A percentile compares a stretch with the other conserved stretches of the same genome.
phyloP scores from a whole-genome alignment of 305 asterid species.

The Fraxinus greggii region DNA sequence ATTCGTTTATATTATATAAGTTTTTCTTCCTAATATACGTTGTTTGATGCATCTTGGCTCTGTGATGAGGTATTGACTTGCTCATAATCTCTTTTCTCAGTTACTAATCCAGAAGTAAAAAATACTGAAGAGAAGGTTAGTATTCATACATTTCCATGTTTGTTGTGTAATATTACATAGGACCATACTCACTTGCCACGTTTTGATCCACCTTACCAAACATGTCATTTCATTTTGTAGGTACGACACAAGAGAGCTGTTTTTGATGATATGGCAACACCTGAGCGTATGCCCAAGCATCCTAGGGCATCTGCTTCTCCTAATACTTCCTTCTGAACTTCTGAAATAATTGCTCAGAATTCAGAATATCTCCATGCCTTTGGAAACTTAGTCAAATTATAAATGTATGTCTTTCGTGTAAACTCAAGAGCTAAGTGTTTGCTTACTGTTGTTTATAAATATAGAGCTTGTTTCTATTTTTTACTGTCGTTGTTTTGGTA shows the following conservation, averaged over 20 bases:
- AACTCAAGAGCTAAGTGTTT: conserved; percentile 15
- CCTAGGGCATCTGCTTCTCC: conserved; percentile 37
- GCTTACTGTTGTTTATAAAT: neutral
- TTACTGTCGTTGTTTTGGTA: too few relatives aligned
- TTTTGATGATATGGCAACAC: conserved; percentile 25
- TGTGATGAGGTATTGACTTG: neutral
- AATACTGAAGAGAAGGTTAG: conserved; percentile 71
- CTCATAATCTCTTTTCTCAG: conserved; percentile 33
- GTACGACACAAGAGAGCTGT: conserved; percentile 36
- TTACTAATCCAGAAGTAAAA: conserved; percentile 53
- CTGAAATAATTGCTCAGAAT: conserved; percentile 2
- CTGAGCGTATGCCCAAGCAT: conserved; percentile 47
- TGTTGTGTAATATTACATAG: neutral
- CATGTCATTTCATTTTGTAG: conserved; percentile 18
- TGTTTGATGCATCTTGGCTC: neutral
- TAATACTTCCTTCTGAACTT: conserved; percentile 28
- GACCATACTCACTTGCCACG: neutral
- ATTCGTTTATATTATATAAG: neutral
- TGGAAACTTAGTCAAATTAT: neutral
- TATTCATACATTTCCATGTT: neutral
- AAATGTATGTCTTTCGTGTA: neutral
- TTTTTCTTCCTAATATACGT: neutral
- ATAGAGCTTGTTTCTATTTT: too few relatives aligned
- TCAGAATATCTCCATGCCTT: neutral
- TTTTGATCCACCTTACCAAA: neutral